phyloP scores from a whole-genome alignment of 441 rosid species.

The Aleurites moluccanus region DNA sequence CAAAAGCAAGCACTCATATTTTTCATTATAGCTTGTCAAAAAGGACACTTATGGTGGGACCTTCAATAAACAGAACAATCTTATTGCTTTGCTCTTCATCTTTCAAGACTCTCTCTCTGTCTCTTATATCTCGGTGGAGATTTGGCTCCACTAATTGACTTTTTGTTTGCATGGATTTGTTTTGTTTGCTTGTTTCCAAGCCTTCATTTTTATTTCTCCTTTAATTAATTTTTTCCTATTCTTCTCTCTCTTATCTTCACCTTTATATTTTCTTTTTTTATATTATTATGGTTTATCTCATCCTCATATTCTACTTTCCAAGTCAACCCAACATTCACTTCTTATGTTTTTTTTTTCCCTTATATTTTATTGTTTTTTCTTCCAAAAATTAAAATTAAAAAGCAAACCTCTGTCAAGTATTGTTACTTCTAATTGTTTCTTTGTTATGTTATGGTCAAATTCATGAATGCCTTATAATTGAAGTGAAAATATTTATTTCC shows the following conservation, averaged over 20 bases:
- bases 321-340: conserved; percentile 36
- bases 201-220: background rate
- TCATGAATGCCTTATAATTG: background rate
- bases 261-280: background rate
- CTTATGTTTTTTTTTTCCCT: conserved; percentile 27
- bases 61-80: conserved; percentile 20
- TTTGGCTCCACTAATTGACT: conserved; percentile 30
- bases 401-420: background rate
- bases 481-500: too few relatives aligned
- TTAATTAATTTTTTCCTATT: background rate
- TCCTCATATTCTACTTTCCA: background rate
- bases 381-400: background rate
- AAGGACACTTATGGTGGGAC: too few relatives aligned
- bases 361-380: too few relatives aligned
- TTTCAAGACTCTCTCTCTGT: conserved; percentile 30
- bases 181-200: conserved; percentile 22
- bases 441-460: background rate
- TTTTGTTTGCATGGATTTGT: conserved; percentile 26
- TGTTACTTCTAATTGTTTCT: background rate
- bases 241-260: conserved; percentile 11
- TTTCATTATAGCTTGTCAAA: background rate
- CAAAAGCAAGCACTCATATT: conserved; percentile 44
- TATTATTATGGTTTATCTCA: conserved; percentile 10
- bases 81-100: conserved; percentile 29
- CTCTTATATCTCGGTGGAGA: conserved; percentile 28